These are phyloP conservation scores for Myotisia sp. DNA, from an alignment of 2,329 filamentous ascomycete genomes.

Conservation along the genomic window DNA sequence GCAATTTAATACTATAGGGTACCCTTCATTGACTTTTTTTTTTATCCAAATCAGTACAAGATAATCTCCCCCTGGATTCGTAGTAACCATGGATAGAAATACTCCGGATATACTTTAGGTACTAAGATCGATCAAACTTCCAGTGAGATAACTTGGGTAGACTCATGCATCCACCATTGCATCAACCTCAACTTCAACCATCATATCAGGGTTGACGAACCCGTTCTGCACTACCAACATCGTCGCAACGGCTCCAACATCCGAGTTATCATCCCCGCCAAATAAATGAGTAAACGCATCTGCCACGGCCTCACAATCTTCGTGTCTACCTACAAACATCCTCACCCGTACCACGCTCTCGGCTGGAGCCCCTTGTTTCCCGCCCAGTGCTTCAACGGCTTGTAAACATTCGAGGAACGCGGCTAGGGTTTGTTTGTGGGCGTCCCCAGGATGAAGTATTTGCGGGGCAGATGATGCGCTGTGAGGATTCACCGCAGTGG, in stretches of 20 bases:
- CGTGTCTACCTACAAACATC: slow-evolving; percentile 18
- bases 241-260: slow-evolving; percentile 22
- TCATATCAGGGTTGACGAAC: slow-evolving; percentile 25
- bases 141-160: too few relatives aligned
- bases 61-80: too few relatives aligned
- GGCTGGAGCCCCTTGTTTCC: slow-evolving; percentile 15
- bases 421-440: slow-evolving; percentile 20
- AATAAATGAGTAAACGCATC: slow-evolving; percentile 10
- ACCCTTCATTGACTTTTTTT: too few relatives aligned
- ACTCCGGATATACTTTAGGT: too few relatives aligned
- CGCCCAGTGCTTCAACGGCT: slow-evolving; percentile 21
- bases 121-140: too few relatives aligned
- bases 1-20: slow-evolving; percentile 3
- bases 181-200: slow-evolving; percentile 30
- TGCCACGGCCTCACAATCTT: slow-evolving; percentile 10
- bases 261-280: slow-evolving; percentile 14
- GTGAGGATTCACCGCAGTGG: slow-evolving; percentile 25
- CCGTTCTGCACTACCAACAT: slow-evolving; percentile 26
- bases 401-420: slow-evolving; percentile 18
- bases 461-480: slow-evolving; percentile 18
- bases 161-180: too few relatives aligned
- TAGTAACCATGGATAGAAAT: too few relatives aligned
- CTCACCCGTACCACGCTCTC: slow-evolving; percentile 23
- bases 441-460: slow-evolving; percentile 21
- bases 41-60: too few relatives aligned